phyloP scores from a whole-genome alignment of 2,329 filamentous ascomycete species.

The Beauveria brongniartii region DNA sequence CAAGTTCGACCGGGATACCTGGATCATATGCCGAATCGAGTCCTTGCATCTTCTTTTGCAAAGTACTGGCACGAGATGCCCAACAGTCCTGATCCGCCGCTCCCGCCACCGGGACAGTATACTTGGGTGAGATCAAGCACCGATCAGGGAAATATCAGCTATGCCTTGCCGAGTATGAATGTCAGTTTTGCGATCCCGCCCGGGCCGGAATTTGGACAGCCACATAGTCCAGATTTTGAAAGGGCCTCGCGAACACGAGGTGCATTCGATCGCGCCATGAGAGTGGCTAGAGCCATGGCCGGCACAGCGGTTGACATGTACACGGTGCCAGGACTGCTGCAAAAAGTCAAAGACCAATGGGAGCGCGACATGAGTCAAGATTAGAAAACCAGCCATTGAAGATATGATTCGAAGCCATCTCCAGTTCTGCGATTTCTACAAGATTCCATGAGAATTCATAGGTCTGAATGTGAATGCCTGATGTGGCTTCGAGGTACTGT shows the following conservation, averaged over 20 bases:
- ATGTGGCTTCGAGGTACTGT: too few relatives aligned
- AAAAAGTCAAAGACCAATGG: conserved; percentile 18
- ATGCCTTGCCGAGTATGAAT: conserved; percentile 47
- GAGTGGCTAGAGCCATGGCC: conserved; percentile 18
- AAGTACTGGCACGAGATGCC: conserved; percentile 35
- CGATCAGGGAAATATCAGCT: conserved; percentile 51
- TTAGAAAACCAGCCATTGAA: not conserved
- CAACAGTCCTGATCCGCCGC: conserved; percentile 17
- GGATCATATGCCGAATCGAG: conserved; percentile 45
- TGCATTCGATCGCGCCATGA: conserved; percentile 17
- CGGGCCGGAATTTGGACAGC: conserved; percentile 16
- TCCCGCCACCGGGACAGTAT: conserved; percentile 30
- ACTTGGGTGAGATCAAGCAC: conserved; percentile 44
- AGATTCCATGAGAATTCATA: too few relatives aligned
- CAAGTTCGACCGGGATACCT: conserved; percentile 34
- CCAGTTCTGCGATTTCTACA: too few relatives aligned
- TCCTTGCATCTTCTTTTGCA: conserved; percentile 37
- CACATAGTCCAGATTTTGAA: conserved; percentile 18
- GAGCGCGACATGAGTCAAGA: conserved; percentile 14
- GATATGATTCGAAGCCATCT: too few relatives aligned
- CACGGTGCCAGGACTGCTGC: conserved; percentile 14
- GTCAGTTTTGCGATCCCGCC: conserved; percentile 44
- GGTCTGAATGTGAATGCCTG: too few relatives aligned
- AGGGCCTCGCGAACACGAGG: conserved; percentile 16
- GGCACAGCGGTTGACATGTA: conserved; percentile 18